Conservation (phyloP, 129 eudicot genomes). For the Deinandra increscens region DNA sequence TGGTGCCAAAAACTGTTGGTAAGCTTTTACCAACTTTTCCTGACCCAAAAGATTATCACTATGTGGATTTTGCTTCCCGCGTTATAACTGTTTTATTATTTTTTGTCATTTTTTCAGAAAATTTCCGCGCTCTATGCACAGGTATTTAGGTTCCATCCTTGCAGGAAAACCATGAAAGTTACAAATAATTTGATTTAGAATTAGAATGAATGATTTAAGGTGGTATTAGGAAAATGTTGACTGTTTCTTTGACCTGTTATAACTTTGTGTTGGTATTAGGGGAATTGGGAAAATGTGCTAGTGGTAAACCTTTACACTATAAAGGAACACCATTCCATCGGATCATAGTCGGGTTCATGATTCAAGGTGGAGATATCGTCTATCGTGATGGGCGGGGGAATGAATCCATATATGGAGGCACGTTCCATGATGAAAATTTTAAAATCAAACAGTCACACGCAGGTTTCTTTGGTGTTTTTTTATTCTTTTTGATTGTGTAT, state of each 20-base stretch:
- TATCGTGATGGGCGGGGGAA: constrained; percentile 67
- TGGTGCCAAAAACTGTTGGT: constrained; percentile 86
- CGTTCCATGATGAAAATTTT: constrained; percentile 76
- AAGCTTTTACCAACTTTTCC: constrained; percentile 17
- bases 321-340: constrained; percentile 89
- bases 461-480: constrained; percentile 41
- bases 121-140: neutral
- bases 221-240: neutral
- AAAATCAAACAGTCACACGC: constrained; percentile 76
- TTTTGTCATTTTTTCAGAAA: neutral
- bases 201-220: neutral
- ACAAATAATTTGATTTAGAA: neutral
- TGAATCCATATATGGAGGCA: constrained; percentile 68
- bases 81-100: constrained; percentile 1
- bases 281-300: constrained; percentile 64
- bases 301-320: constrained; percentile 67
- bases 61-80: too few relatives aligned
- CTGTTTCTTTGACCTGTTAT: neutral
- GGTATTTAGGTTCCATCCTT: neutral
- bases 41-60: neutral
- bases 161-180: neutral
- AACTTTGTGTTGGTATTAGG: constrained; percentile 45
- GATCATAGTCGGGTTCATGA: constrained; percentile 90
- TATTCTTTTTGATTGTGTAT: constrained; percentile 6
- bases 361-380: constrained; percentile 89